phyloP scores from a whole-genome alignment of 805 yeast species.

The Spathaspora girioi region DNA sequence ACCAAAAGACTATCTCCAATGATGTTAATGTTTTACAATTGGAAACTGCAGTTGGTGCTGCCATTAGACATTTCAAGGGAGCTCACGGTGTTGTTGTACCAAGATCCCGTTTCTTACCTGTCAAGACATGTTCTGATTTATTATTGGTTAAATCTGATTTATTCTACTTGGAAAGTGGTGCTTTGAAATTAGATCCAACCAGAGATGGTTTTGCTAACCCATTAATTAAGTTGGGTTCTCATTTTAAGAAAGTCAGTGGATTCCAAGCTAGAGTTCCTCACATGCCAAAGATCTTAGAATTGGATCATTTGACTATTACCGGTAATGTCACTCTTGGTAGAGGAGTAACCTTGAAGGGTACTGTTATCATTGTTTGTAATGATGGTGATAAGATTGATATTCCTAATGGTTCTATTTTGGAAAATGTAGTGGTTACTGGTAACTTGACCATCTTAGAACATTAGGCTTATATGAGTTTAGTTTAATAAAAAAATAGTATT shows the following conservation, averaged over 20 bases:
- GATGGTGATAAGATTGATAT: constrained; percentile 96
- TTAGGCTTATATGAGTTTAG: constrained; percentile 22
- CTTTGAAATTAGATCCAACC: constrained; percentile 74
- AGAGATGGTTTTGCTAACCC: constrained; percentile 93
- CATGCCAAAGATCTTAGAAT: constrained; percentile 93
- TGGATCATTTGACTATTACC: constrained; percentile 95
- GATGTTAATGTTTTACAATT: constrained; percentile 88
- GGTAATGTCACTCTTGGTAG: constrained; percentile 94
- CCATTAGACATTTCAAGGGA: constrained; percentile 89
- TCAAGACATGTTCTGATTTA: constrained; percentile 94
- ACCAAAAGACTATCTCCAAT: constrained; percentile 74
- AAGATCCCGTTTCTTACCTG: constrained; percentile 96
- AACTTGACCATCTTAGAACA: constrained; percentile 93
- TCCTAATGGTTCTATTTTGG: constrained; percentile 93
- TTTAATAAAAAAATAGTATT: not conserved
- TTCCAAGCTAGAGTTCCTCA: constrained; percentile 89
- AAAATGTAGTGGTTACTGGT: constrained; percentile 96
- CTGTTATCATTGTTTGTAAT: constrained; percentile 94
- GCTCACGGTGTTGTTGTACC: constrained; percentile 99
- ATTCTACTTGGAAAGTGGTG: constrained; percentile 87
- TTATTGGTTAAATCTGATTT: constrained; percentile 92
- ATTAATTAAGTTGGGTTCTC: constrained; percentile 91
- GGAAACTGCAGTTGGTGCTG: constrained; percentile 99
- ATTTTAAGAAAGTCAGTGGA: constrained; percentile 91
- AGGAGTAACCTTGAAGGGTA: constrained; percentile 88